Conservation (phyloP, 2,329 filamentous ascomycete genomes). For the Lomentospora prolificans region DNA sequence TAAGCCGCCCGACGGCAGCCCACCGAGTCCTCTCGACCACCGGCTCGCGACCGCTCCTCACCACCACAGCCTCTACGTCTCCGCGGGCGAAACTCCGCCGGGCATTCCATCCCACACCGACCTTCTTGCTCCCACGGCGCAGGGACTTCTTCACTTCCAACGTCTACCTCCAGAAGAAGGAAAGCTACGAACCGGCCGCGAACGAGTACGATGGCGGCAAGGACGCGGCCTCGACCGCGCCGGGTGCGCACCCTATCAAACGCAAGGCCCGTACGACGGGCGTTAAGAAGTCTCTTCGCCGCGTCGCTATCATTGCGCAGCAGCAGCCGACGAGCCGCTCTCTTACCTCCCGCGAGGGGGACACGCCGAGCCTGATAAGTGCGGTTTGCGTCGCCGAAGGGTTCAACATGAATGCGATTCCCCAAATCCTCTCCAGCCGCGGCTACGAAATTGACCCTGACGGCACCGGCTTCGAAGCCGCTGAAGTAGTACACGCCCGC, state of each 20-base stretch:
- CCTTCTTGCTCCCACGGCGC: constrained; percentile 38
- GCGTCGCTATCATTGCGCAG: constrained; percentile 81
- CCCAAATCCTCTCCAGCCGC: constrained; percentile 46
- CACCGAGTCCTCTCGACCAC: neutral
- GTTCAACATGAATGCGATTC: constrained; percentile 53
- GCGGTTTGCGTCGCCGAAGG: constrained; percentile 54
- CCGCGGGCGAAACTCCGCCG: constrained; percentile 14
- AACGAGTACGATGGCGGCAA: constrained; percentile 6
- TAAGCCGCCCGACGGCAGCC: neutral
- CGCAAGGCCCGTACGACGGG: constrained; percentile 36
- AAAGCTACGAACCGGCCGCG: constrained; percentile 21
- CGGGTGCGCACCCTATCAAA: constrained; percentile 22
- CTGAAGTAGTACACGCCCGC: constrained; percentile 54
- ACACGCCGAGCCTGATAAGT: constrained; percentile 29
- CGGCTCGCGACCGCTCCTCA: constrained; percentile 1
- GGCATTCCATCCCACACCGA: constrained; percentile 36
- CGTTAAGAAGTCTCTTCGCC: constrained; percentile 65
- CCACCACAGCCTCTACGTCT: neutral
- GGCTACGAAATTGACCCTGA: constrained; percentile 55
- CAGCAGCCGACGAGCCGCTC: constrained; percentile 23
- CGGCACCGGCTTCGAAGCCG: constrained; percentile 47
- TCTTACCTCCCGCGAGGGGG: neutral
- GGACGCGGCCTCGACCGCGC: constrained; percentile 6
- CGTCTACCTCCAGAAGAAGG: constrained; percentile 28
- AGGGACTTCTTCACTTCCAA: constrained; percentile 60